phyloP scores from a whole-genome alignment of 2,329 filamentous ascomycete species.

The Colletotrichum tanaceti region DNA sequence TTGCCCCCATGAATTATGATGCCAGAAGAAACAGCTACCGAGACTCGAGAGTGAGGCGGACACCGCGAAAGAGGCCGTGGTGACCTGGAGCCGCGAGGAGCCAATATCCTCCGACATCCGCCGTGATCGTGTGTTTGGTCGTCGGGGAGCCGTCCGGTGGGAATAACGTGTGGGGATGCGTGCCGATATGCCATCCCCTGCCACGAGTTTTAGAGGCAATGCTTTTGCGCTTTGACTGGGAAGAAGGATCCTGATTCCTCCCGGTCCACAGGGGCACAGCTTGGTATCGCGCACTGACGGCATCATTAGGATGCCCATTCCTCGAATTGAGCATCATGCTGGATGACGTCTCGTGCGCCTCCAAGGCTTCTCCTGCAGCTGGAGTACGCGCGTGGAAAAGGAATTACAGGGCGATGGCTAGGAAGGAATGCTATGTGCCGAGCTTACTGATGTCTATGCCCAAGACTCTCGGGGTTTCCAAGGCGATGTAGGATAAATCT shows the following conservation, averaged over 20 bases:
- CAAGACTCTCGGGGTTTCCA: not conserved
- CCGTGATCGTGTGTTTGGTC: not conserved
- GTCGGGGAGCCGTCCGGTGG: not conserved
- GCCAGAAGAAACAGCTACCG: not conserved
- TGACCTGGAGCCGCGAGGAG: too few relatives aligned
- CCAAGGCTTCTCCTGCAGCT: too few relatives aligned
- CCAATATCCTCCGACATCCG: not conserved
- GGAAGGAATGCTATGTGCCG: not conserved
- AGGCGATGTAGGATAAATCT: not conserved
- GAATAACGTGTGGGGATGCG: not conserved
- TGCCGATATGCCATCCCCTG: not conserved
- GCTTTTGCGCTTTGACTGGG: slow-evolving; percentile 11
- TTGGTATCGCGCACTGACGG: not conserved
- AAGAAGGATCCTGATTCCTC: not conserved
- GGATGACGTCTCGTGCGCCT: not conserved
- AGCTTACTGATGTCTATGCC: not conserved
- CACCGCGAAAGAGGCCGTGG: too few relatives aligned
- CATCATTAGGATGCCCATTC: too few relatives aligned
- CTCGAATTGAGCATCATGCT: not conserved
- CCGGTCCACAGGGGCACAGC: not conserved
- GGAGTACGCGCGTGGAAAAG: not conserved
- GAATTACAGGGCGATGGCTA: not conserved
- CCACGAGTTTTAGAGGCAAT: not conserved
- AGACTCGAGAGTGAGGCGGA: not conserved
- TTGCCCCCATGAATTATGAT: too few relatives aligned